phyloP scores from a whole-genome alignment of 2,329 filamentous ascomycete genomes.

The Penicillium hordei region DNA sequence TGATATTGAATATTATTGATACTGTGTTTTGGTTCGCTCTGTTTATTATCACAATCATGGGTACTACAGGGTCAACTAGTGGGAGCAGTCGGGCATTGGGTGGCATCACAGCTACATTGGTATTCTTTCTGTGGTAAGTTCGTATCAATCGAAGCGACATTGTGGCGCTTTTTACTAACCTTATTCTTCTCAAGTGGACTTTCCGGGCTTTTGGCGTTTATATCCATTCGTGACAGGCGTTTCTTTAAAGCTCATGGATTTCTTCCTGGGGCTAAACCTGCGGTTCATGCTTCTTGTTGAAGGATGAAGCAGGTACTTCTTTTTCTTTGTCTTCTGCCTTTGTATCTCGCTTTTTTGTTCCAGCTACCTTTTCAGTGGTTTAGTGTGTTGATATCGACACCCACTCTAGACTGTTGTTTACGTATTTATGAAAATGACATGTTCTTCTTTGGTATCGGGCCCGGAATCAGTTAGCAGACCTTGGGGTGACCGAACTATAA shows the following conservation, averaged over 20 bases:
- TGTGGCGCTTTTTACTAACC: not conserved
- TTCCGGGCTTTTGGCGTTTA: not conserved
- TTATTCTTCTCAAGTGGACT: not conserved
- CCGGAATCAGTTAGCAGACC: not conserved
- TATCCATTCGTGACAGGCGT: not conserved
- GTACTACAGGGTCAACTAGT: no score
- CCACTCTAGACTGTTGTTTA: not conserved
- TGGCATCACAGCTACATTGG: slow-evolving; percentile 17
- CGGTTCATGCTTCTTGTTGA: not conserved
- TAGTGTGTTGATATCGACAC: not conserved
- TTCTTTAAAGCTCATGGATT: not conserved
- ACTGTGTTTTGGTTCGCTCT: no score
- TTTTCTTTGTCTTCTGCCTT: not conserved
- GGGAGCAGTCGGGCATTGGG: slow-evolving; percentile 20
- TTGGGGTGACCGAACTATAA: not conserved
- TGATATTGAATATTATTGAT: no score
- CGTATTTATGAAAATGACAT: not conserved
- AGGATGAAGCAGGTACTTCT: not conserved
- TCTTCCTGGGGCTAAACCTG: not conserved
- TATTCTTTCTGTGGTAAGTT: slow-evolving; percentile 20
- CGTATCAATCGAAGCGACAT: no score
- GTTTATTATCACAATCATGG: no score
- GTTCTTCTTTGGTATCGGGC: not conserved
- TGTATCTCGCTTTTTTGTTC: not conserved
- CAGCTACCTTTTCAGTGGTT: rapidly evolving